Conservation (phyloP, 371 early-diverging fungal species). For the Mortierella sp. region DNA sequence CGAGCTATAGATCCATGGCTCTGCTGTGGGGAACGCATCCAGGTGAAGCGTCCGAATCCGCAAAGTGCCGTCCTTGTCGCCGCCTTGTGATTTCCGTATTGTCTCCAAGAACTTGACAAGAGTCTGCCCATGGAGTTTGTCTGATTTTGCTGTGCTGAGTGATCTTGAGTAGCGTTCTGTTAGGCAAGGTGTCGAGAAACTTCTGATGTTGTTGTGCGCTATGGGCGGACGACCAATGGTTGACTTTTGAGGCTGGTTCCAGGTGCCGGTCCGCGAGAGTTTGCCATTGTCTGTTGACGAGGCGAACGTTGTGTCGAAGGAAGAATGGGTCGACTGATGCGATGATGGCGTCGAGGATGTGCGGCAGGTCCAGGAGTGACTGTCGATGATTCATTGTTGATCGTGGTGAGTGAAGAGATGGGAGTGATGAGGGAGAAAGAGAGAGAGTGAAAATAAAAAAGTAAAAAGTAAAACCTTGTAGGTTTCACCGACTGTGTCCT, state of each 20-base stretch:
- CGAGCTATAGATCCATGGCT: background rate
- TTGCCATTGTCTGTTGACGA: background rate
- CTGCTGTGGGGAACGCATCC: background rate
- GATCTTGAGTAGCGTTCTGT: background rate
- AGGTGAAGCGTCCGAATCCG: background rate
- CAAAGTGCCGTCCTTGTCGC: background rate
- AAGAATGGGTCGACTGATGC: background rate
- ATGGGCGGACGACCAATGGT: background rate
- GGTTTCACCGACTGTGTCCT: too few species aligned
- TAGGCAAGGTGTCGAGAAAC: background rate
- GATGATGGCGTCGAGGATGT: slow-evolving; percentile 4
- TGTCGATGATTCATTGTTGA: background rate
- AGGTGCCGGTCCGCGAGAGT: background rate
- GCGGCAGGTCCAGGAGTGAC: background rate
- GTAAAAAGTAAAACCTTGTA: too few species aligned
- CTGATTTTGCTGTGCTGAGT: background rate
- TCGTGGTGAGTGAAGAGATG: background rate
- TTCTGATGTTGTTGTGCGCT: background rate
- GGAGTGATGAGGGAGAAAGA: too few species aligned
- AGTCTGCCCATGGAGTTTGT: background rate
- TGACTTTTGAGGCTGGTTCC: background rate
- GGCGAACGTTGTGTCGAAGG: background rate
- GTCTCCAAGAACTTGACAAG: background rate
- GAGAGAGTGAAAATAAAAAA: background rate
- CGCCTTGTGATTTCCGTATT: background rate